Conservation (phyloP, 1,284 basidiomycete genomes). For the Naganishia cerealis region DNA sequence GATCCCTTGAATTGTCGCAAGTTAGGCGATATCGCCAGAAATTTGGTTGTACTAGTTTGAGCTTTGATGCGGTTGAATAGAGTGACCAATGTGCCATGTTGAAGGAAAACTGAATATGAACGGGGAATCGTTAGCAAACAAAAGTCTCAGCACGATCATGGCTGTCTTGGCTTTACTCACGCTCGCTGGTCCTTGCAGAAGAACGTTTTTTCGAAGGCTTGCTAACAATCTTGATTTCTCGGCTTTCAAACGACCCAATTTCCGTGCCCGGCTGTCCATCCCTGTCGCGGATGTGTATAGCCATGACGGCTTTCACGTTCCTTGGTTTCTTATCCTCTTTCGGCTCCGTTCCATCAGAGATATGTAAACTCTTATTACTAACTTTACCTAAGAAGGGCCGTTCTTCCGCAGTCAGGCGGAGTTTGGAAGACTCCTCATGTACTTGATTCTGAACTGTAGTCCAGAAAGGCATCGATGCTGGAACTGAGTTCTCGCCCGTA, state of each 20-base stretch:
- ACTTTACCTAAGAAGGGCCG: slow-evolving; percentile 50
- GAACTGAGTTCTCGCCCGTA: slow-evolving; percentile 80
- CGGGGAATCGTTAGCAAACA: slow-evolving; percentile 9
- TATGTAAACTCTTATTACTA: slow-evolving; percentile 50
- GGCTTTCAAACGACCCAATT: slow-evolving; percentile 83
- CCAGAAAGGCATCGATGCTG: slow-evolving; percentile 54
- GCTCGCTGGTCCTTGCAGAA: slow-evolving; percentile 84
- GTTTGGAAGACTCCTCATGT: slow-evolving; percentile 40
- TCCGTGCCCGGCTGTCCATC: slow-evolving; percentile 37
- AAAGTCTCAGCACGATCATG: slow-evolving; percentile 14
- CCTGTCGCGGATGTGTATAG: slow-evolving; percentile 9
- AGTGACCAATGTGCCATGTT: slow-evolving; percentile 91
- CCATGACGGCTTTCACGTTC: slow-evolving; percentile 81
- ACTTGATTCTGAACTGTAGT: slow-evolving; percentile 44
- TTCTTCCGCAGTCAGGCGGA: slow-evolving; percentile 41
- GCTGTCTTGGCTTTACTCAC: slow-evolving; percentile 60
- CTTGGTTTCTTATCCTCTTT: slow-evolving; percentile 56
- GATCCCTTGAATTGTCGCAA: slow-evolving; percentile 85
- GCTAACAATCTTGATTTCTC: slow-evolving; percentile 94
- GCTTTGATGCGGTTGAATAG: slow-evolving; percentile 91
- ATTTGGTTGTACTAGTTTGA: slow-evolving; percentile 91
- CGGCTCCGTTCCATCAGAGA: slow-evolving; percentile 42
- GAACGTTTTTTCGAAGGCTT: slow-evolving; percentile 95
- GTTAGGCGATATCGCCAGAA: slow-evolving; percentile 88
- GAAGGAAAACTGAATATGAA: slow-evolving; percentile 71